Base-by-base conservation (phyloP, 1,284 basidiomycete genomes). In the Ceratobasidium sp. region DNA sequence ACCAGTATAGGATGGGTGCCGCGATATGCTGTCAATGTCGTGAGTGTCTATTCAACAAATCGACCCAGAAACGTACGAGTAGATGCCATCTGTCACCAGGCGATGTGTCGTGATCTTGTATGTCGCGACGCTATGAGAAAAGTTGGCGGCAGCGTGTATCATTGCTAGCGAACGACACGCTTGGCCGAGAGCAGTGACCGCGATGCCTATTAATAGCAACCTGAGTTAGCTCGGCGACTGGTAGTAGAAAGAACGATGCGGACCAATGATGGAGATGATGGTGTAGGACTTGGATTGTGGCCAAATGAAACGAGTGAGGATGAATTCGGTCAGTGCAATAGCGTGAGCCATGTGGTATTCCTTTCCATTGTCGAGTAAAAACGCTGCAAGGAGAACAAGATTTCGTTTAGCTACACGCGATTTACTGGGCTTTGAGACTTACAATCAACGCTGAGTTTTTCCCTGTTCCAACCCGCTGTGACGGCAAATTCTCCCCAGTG, bases 1-100 rank as follows among this genome's bases (percentile, higher is more conserved):
- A 2, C 97, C 98, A 0, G 94, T 89, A 79, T 99, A 99, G 0
- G 96, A 98, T 9, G 98, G 98, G 81, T 99, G 98, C 4, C 98
- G 62, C 16, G 59, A 62, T 29, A 65, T 37, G 48, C 19, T 37
- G 27, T 61, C 2, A 16, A n/a, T 37, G 43, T 43, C 53, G 16
- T 61, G 4, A 74, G 75, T 27, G 43, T 27, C 24, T 16, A 56
- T 49, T 34, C 27, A 41, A n/a, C 7, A 24, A 49, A 7, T 5
- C 43, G 54, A 46, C 29, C 22, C 46, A 27, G 9, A 51, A 22
- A 84, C 89, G 80, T 79, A 95, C 94, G 86, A 84, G 78, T 98
- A 98, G 72, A 98, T 86, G 19, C 96, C 96, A 76, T 89, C 85
- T 0, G 92, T 95, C 29, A 98, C 93, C 7, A 98, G 86, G n/a